phyloP scores from a whole-genome alignment of 1,284 basidiomycete species.

The Malassezia vespertilionis region DNA sequence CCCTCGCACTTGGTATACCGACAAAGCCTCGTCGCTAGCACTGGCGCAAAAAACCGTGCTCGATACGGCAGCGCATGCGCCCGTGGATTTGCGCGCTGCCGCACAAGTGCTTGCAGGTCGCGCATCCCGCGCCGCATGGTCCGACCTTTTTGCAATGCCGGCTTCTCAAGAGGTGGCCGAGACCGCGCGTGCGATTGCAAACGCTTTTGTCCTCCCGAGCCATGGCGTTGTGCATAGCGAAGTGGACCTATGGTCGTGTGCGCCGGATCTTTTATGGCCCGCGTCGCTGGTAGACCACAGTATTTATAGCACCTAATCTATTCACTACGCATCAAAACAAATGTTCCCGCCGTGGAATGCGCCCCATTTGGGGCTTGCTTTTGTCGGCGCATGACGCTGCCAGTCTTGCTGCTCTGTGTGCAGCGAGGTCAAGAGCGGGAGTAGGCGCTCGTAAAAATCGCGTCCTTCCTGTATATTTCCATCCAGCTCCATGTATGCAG shows the following conservation, averaged over 20 bases:
- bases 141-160: not conserved
- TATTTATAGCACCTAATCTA: not conserved
- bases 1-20: too few relatives aligned
- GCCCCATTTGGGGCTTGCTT: constrained; percentile 13
- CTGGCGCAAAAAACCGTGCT: not conserved
- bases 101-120: not conserved
- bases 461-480: not conserved
- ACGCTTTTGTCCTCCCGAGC: not conserved
- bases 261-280: not conserved
- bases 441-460: constrained; percentile 7
- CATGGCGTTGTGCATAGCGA: not conserved
- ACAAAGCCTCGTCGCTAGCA: too few relatives aligned
- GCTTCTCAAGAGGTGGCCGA: not conserved
- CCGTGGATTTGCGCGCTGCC: not conserved
- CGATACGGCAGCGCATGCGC: not conserved
- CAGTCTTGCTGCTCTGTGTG: not conserved
- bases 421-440: not conserved
- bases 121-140: not conserved
- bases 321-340: constrained; percentile 22
- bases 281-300: not conserved
- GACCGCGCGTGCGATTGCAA: not conserved
- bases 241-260: not conserved
- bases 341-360: constrained; percentile 33
- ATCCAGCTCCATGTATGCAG: not conserved
- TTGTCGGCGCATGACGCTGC: not conserved